These are phyloP conservation scores for Pugionium cornutum DNA, from an alignment of 345 rosid species.

Conservation along the genomic window DNA sequence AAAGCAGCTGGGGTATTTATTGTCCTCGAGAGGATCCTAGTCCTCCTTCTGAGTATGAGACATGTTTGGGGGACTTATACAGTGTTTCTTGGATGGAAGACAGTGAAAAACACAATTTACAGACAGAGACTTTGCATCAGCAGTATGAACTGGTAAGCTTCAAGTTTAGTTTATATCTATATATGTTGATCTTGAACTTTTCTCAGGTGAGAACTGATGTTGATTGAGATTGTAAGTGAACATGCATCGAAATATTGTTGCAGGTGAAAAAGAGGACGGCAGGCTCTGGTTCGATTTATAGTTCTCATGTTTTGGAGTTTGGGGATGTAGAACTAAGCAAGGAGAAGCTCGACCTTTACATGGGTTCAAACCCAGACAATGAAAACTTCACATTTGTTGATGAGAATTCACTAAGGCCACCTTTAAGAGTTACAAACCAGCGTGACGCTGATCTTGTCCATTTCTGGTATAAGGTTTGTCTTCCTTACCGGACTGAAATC, in stretches of 20 bases:
- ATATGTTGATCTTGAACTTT: too few species aligned
- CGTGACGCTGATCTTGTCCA: conserved; percentile 97
- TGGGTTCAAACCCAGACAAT: conserved; percentile 94
- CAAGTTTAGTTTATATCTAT: not conserved
- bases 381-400: conserved; percentile 76
- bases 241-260: not conserved
- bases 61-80: conserved; percentile 97
- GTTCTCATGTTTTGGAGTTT: conserved; percentile 97
- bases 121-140: conserved; percentile 74
- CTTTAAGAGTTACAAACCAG: conserved; percentile 77
- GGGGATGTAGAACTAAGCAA: conserved; percentile 69
- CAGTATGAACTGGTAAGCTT: conserved; percentile 82
- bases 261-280: conserved; percentile 86
- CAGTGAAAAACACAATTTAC: conserved; percentile 88
- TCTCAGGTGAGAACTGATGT: too few species aligned
- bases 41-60: conserved; percentile 87
- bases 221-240: not conserved
- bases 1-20: conserved; percentile 98
- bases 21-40: conserved; percentile 93
- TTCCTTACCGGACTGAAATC: too few species aligned
- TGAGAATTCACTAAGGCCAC: conserved; percentile 59
- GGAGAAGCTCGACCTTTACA: conserved; percentile 58
- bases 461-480: conserved; percentile 85
- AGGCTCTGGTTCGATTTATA: conserved; percentile 48
- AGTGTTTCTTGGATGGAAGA: conserved; percentile 99